These are phyloP conservation scores for Lithospermum erythrorhizon DNA, from an alignment of 257 asterid genomes.

Conservation along the genomic window DNA sequence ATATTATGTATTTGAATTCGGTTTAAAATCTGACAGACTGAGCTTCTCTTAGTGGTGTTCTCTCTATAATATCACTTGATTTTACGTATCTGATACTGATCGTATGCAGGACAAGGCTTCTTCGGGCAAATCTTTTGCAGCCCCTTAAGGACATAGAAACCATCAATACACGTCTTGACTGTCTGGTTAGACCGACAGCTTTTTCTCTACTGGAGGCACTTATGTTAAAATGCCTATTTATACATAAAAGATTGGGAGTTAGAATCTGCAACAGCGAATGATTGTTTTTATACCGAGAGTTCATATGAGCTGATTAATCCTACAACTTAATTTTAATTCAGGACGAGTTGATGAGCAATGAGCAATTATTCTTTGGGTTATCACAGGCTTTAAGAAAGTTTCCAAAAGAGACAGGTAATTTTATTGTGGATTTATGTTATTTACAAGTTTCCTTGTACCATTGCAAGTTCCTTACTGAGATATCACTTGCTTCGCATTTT, in stretches of 20 bases:
- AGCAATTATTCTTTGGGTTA: conserved; percentile 89
- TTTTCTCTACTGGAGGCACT: conserved; percentile 1
- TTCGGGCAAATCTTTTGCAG: conserved; percentile 97
- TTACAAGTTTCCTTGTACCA: conserved; percentile 6
- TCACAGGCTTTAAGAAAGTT: conserved; percentile 95
- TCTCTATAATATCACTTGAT: background rate
- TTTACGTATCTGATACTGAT: conserved; percentile 6
- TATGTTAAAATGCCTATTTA: background rate
- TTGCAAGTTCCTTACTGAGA: conserved; percentile 7
- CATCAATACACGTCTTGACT: conserved; percentile 83
- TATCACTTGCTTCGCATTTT: conserved; percentile 10
- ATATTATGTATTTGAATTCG: background rate
- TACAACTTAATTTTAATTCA: conserved; percentile 17
- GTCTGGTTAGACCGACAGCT: conserved; percentile 50
- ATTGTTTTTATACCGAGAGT: background rate
- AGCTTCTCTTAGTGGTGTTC: background rate
- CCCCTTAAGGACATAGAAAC: conserved; percentile 92
- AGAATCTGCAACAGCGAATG: background rate
- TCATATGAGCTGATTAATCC: conserved; percentile 4
- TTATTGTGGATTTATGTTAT: conserved; percentile 7
- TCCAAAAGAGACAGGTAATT: conserved; percentile 89
- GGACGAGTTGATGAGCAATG: conserved; percentile 98
- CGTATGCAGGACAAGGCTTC: conserved; percentile 77
- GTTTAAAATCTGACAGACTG: background rate
- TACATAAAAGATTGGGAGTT: background rate